Evolutionary conservation across 805 yeast genomes (phyloP).

Genomic region (Kuraishia piskuri): DNA sequence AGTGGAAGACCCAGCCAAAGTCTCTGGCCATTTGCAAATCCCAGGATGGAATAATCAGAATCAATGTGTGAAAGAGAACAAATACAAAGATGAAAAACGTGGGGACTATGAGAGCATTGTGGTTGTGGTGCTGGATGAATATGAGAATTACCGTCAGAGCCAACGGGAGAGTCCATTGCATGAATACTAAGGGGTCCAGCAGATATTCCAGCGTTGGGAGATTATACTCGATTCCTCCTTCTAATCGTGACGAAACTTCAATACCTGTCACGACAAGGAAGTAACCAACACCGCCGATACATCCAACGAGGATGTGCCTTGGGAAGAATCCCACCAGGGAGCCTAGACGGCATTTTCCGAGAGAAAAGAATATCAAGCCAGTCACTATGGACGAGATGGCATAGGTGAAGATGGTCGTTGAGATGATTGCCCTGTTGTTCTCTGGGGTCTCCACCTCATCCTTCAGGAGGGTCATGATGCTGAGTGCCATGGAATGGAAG

Average conservation of each 20-base stretch:
- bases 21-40: conserved; percentile 53
- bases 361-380: conserved; percentile 65
- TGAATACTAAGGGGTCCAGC: conserved; percentile 32
- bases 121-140: conserved; percentile 47
- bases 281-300: conserved; percentile 98
- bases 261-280: conserved; percentile 84
- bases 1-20: conserved; percentile 77
- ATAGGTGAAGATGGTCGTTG: conserved; percentile 83
- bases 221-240: conserved; percentile 63
- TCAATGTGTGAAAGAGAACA: conserved; percentile 56
- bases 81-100: conserved; percentile 69
- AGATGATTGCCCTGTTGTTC: conserved; percentile 46
- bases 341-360: conserved; percentile 80
- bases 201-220: conserved; percentile 43
- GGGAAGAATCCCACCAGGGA: conserved; percentile 92
- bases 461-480: conserved; percentile 52
- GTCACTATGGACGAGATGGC: conserved; percentile 80
- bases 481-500: conserved; percentile 87
- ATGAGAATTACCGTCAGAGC: conserved; percentile 53
- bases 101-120: conserved; percentile 71
- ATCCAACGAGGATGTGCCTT: conserved; percentile 90
- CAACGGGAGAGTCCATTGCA: conserved; percentile 69
- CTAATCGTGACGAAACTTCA: conserved; percentile 80
- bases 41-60: conserved; percentile 59
- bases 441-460: conserved; percentile 21